phyloP scores from a whole-genome alignment of 805 yeast genomes.

The Blastobotrys americana region DNA sequence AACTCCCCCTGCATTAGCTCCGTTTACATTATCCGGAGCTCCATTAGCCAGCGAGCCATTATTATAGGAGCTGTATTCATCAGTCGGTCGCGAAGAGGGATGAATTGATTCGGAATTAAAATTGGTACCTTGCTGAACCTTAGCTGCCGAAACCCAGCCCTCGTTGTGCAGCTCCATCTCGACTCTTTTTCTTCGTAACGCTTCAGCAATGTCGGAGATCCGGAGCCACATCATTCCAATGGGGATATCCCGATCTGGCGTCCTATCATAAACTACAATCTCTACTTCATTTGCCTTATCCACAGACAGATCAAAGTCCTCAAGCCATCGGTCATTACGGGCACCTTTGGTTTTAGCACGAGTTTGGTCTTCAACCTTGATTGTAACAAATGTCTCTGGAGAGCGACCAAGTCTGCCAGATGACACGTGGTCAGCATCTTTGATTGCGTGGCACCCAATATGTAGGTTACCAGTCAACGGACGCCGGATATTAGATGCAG shows the following conservation, averaged over 20 bases:
- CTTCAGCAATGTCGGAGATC: constrained; percentile 88
- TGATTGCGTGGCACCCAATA: constrained; percentile 64
- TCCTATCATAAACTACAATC: constrained; percentile 75
- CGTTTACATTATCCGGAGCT: constrained; percentile 2
- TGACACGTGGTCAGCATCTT: constrained; percentile 90
- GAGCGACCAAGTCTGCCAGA: constrained; percentile 70
- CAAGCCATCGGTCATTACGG: constrained; percentile 75
- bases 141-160: constrained; percentile 81
- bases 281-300: constrained; percentile 92
- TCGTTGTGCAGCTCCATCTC: constrained; percentile 60
- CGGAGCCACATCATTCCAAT: constrained; percentile 92
- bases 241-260: constrained; percentile 53
- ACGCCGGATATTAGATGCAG: constrained; percentile 65
- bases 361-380: constrained; percentile 85
- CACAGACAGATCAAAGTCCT: constrained; percentile 69
- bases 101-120: constrained; percentile 4
- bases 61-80: constrained; percentile 12
- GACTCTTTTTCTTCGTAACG: constrained; percentile 82
- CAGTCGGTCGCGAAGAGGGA: no score
- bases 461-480: constrained; percentile 77
- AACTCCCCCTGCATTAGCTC: not conserved
- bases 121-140: constrained; percentile 22
- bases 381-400: constrained; percentile 68
- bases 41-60: constrained; percentile 7
- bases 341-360: constrained; percentile 68